Conservation (phyloP, 176 grass and related monocot genomes). For the Sorghum bicolor region DNA sequence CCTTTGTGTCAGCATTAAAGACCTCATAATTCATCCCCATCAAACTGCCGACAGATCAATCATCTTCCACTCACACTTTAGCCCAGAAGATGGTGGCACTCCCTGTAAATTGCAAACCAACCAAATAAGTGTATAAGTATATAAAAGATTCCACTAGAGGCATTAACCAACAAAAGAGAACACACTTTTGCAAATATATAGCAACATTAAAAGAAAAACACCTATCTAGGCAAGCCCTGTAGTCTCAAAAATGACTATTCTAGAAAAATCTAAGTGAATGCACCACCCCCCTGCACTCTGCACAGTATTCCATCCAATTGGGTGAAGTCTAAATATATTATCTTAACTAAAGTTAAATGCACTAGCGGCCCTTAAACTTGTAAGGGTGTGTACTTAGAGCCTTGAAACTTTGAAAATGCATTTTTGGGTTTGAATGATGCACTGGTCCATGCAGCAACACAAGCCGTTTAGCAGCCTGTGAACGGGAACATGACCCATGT, state of each 20-base stretch:
- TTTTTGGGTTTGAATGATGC: no score
- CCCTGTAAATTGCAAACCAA: slow-evolving; percentile 14
- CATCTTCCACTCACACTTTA: slow-evolving; percentile 14
- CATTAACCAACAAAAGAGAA: background rate
- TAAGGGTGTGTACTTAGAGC: no score
- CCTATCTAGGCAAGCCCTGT: background rate
- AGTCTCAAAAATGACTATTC: background rate
- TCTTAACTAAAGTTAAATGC: no score
- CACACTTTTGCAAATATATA: background rate
- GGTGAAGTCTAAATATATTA: no score
- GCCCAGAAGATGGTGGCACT: slow-evolving; percentile 3
- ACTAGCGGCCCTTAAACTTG: no score
- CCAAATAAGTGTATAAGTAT: background rate
- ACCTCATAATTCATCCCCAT: slow-evolving; percentile 21
- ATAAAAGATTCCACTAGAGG: background rate
- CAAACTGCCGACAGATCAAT: slow-evolving; percentile 30
- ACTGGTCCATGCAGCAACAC: no score
- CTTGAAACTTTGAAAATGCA: no score
- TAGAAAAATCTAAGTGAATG: background rate
- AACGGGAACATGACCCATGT: no score
- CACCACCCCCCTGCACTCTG: background rate
- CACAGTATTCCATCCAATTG: no score
- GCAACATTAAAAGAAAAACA: background rate
- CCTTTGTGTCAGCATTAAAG: slow-evolving; percentile 33
- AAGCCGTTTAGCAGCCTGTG: no score